A percentile compares a stretch with the other conserved stretches of the same genome.
Conservation (phyloP, 495 filamentous ascomycete species). For the Patellaria atrata region DNA sequence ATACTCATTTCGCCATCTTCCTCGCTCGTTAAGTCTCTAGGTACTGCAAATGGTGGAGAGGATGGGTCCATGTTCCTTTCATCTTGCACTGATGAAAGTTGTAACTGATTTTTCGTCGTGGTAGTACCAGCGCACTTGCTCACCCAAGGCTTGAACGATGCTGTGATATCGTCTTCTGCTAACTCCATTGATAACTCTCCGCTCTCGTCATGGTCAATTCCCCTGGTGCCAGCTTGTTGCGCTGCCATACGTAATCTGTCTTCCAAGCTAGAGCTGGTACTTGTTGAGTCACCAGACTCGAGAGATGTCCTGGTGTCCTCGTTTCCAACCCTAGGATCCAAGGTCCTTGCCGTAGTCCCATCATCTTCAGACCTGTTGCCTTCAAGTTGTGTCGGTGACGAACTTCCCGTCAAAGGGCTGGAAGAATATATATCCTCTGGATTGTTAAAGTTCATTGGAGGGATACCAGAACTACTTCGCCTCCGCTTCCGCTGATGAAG, state of each 20-base stretch:
- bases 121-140: slow-evolving; percentile 36
- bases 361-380: slow-evolving; percentile 15
- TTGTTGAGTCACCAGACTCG: slow-evolving; percentile 35
- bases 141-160: slow-evolving; percentile 55
- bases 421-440: slow-evolving; percentile 54
- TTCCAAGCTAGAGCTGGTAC: slow-evolving; percentile 55
- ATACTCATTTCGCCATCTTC: slow-evolving; percentile 31
- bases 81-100: slow-evolving; percentile 31
- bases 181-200: slow-evolving; percentile 56
- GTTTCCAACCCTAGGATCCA: slow-evolving; percentile 15
- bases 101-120: slow-evolving; percentile 14
- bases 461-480: slow-evolving; percentile 45
- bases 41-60: slow-evolving; percentile 19
- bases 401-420: slow-evolving; percentile 58
- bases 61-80: slow-evolving; percentile 50
- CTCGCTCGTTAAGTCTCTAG: neutral
- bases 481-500: slow-evolving; percentile 51
- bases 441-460: slow-evolving; percentile 45
- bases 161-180: slow-evolving; percentile 67
- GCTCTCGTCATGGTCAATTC: slow-evolving; percentile 44
- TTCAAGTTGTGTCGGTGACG: slow-evolving; percentile 10
- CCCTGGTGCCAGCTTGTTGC: slow-evolving; percentile 51
- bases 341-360: slow-evolving; percentile 20
- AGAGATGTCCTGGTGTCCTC: slow-evolving; percentile 12
- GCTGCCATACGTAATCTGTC: slow-evolving; percentile 63